Percentiles rank a stretch among this genome's conserved stretches.
Evolutionary conservation across 1,139 yeast species (phyloP).

Genomic region (Sugiyamaella xylanicola): DNA sequence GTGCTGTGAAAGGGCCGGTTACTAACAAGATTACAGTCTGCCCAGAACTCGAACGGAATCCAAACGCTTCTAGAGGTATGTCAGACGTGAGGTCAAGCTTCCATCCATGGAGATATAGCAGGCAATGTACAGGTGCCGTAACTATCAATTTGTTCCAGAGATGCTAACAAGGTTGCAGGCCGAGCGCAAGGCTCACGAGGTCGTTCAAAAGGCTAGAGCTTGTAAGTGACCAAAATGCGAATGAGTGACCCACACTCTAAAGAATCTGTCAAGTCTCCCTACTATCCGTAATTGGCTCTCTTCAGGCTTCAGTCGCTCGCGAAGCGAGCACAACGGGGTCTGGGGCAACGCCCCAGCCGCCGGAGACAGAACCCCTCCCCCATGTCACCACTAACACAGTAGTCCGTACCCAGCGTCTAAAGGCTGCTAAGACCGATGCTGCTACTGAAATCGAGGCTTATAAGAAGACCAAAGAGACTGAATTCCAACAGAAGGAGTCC

Average conservation of each 20-base stretch:
- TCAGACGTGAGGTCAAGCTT: no score
- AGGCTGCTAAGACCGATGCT: constrained; percentile 94
- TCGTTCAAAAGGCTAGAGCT: constrained; percentile 87
- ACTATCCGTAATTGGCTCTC: no score
- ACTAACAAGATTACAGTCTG: constrained; percentile 39
- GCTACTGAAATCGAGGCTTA: constrained; percentile 85
- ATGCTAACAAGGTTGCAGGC: constrained; percentile 48
- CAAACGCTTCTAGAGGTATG: constrained; percentile 47
- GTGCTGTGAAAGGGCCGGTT: background rate
- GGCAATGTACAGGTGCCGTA: no score
- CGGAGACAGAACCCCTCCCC: background rate
- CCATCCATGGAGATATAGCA: no score
- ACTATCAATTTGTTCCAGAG: no score
- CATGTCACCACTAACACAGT: background rate
- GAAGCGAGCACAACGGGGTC: background rate
- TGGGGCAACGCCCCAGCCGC: background rate
- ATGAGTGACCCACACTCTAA: no score
- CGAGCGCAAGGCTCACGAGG: constrained; percentile 94
- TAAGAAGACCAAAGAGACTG: constrained; percentile 80
- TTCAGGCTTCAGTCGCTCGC: background rate
- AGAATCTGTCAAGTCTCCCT: no score
- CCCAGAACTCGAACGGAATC: constrained; percentile 48
- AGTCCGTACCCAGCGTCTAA: constrained; percentile 82
- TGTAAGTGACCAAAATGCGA: constrained; percentile 51
- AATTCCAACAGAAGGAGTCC: constrained; percentile 68